Base-by-base conservation (phyloP, 1,284 basidiomycete genomes). In the Malassezia obtusa region DNA sequence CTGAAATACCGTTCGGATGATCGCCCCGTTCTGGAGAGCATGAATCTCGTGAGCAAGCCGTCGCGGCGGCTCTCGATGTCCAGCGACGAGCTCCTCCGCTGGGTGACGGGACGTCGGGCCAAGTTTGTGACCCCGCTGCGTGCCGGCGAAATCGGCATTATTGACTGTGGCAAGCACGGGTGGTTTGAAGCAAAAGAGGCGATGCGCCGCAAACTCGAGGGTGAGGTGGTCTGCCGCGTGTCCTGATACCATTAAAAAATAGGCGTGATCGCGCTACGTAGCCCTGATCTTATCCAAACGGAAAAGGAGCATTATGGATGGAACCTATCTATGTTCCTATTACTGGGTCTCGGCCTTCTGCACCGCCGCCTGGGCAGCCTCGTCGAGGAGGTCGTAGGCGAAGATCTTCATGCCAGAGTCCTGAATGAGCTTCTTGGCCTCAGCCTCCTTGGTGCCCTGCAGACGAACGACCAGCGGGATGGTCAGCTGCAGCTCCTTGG, bases 381-480 rank as follows among this genome's bases (percentile, higher is more conserved):
- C 57, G 38, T 61, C 63, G 30, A 61, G 40, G 7, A 63, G 60
- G 35, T 62, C 61, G 39, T 59, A 66, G 12, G 58, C 53, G 37
- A 51, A 58, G 57, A 64, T 62, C 79, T 90, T 88, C 68, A 98
- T 78, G 46, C 89, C 89, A 40, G 89, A 92, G 50, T 89, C 82
- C 50, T 57, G 58, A 56, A 71, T 67, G 15, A 71, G 85, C 86
- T 86, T 79, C 78, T 96, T 96, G 10, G 92, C 92, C 77, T 96
- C 91, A 50, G 78, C 79, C 77, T 96, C 92, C 77, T 91, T 96
- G 22, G 91, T 98, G 45, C 92, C 92, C 78, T 98, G 95, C 62
- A 98, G 79, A 60, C 92, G 81, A 43, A 98, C 94, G 56, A 98
- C 83, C 41, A 98, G 77, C 43, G 94, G 94, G 60, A 98, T 85